Base-by-base conservation (phyloP, 2,329 filamentous ascomycete genomes). In the Colletotrichum camelliae region DNA sequence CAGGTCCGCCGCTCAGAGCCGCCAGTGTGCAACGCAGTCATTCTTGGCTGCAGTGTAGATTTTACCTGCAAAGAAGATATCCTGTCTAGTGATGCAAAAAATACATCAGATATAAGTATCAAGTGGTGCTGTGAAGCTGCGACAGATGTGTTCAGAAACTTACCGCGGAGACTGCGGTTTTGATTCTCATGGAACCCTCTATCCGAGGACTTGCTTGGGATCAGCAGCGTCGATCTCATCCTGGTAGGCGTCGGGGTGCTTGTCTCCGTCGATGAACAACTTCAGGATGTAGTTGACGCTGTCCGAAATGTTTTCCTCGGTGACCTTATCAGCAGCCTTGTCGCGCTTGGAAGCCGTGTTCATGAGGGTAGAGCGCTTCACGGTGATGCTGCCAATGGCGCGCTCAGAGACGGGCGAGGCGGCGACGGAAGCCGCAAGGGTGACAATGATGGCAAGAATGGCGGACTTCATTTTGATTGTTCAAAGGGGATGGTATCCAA, bases 211-310 rank as follows among this genome's bases (percentile, higher is more conserved):
- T 5, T 31, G 7, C 27, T 16, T 27, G 29, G 68, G 68, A 18
- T 70, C 18, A 16, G 68, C 68, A 35, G 58, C 68, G 24, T 70
- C 57, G 10, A 70, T 52, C 37, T 70, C 68, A 16, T 70, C 68
- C 68, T 55, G 39, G 29, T 70, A 70, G 27, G 68, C 57, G 29
- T 70, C 68, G 37, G 39, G 24, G 7, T 29, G 18, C 12, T 65
- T 65, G 35, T 70, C 67, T 6, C 37, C 37, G 33, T 70, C 57
- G 12, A 29, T 13, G 57, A 70, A 27, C 29, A 62, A 18, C 10
- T 24, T 24, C 15, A 62, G 67, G 27, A 70, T 70, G 27, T 70
- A 70, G 68, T 70, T 64, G 58, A 70, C 58, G 29, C 57, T 70
- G 58, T 70, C 68, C 29, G 67, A 61, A 16, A 70, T 48, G 27